These are phyloP conservation scores for Suillus lakei DNA, from an alignment of 768 basidiomycete genomes.

Conservation along the genomic window DNA sequence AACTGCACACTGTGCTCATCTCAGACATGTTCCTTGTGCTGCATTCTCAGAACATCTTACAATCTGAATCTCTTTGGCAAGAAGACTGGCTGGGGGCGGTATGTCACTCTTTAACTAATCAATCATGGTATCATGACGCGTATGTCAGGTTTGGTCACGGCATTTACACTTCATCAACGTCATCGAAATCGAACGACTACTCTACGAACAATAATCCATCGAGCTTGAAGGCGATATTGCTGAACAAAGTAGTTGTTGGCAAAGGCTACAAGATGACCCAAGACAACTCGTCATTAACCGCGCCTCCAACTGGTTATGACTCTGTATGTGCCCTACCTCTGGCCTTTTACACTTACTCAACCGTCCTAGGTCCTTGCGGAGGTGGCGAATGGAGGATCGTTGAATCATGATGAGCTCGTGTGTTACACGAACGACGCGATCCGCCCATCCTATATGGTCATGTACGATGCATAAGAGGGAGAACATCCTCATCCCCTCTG, in stretches of 20 bases:
- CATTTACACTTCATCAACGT: conserved; percentile 77
- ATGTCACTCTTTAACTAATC: conserved; percentile 14
- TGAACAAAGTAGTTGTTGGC: conserved; percentile 77
- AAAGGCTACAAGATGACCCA: conserved; percentile 69
- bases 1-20: conserved; percentile 56
- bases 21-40: conserved; percentile 62
- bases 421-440: conserved; percentile 77
- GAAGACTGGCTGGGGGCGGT: conserved; percentile 78
- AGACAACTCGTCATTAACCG: conserved; percentile 56
- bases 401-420: conserved; percentile 75
- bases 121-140: not conserved
- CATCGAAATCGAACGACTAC: conserved; percentile 82
- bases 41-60: conserved; percentile 66
- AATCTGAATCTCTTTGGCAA: conserved; percentile 67
- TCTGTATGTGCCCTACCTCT: conserved; percentile 49
- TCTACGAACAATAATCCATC: conserved; percentile 62
- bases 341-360: conserved; percentile 6
- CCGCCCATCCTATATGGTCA: conserved; percentile 69
- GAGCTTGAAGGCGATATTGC: conserved; percentile 63
- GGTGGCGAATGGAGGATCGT: conserved; percentile 54
- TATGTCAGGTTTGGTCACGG: conserved; percentile 64
- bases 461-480: conserved; percentile 56
- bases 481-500: not conserved
- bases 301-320: conserved; percentile 67
- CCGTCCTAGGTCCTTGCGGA: conserved; percentile 64